Conservation (phyloP, 2,329 filamentous ascomycete species). For the Phialophora verrucosa region DNA sequence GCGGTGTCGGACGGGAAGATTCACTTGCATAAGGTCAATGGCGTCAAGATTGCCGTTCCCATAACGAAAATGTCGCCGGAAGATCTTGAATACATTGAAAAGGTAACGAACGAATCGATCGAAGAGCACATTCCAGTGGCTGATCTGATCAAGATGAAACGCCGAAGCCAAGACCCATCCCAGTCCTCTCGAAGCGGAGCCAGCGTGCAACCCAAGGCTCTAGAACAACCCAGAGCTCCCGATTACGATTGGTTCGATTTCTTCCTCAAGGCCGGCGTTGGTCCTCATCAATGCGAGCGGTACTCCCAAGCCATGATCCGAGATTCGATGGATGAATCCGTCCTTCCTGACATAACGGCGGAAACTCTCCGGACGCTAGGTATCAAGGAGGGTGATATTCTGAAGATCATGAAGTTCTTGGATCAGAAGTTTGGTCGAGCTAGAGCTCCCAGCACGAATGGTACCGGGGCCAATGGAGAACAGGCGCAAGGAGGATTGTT, state of each 20-base stretch:
- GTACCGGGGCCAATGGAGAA: constrained; percentile 58
- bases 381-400: constrained; percentile 93
- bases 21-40: constrained; percentile 96
- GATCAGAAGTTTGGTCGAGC: constrained; percentile 79
- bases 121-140: constrained; percentile 92
- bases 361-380: constrained; percentile 83
- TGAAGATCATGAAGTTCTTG: constrained; percentile 89
- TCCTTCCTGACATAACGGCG: constrained; percentile 86
- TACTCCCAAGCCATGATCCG: constrained; percentile 87
- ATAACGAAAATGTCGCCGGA: constrained; percentile 93
- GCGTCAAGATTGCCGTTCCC: constrained; percentile 96
- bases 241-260: constrained; percentile 99
- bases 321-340: constrained; percentile 95
- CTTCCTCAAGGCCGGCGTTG: constrained; percentile 90
- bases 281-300: constrained; percentile 89
- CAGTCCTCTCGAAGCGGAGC: constrained; percentile 48
- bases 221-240: constrained; percentile 47
- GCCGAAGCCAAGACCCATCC: constrained; percentile 47
- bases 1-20: constrained; percentile 95
- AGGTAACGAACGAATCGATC: constrained; percentile 80
- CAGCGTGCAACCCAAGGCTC: constrained; percentile 40
- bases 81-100: constrained; percentile 94
- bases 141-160: constrained; percentile 68
- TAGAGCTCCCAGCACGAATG: constrained; percentile 59
- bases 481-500: constrained; percentile 72